phyloP scores from a whole-genome alignment of 2,329 filamentous ascomycete genomes.

The Arthroderma uncinatum region DNA sequence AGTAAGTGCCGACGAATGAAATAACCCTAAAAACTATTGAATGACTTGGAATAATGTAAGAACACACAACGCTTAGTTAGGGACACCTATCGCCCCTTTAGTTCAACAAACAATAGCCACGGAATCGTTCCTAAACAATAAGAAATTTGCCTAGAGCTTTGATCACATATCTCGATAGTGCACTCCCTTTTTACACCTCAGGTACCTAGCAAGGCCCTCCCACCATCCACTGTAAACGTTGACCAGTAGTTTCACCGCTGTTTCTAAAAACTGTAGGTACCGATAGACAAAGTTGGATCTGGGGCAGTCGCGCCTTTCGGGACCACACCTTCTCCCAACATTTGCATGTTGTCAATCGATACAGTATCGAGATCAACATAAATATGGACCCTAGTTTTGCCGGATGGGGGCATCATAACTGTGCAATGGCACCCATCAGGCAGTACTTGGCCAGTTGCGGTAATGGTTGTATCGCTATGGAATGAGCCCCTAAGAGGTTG shows the following conservation, averaged over 20 bases:
- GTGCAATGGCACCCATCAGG: conserved; percentile 5
- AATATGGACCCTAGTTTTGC: conserved; percentile 5
- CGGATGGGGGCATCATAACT: background rate
- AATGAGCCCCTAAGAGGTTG: conserved; percentile 2
- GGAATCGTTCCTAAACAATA: too few relatives aligned
- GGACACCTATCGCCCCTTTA: too few relatives aligned
- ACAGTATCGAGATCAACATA: background rate
- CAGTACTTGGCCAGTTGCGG: background rate
- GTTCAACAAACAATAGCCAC: too few relatives aligned
- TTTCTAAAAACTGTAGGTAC: background rate
- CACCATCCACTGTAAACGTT: background rate
- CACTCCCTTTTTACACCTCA: too few relatives aligned
- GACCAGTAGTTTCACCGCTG: background rate
- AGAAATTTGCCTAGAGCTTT: too few relatives aligned
- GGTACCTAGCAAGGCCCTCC: background rate
- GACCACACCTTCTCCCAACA: conserved; percentile 5
- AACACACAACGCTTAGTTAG: too few relatives aligned
- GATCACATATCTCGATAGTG: too few relatives aligned
- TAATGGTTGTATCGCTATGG: conserved; percentile 4
- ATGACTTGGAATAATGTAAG: too few relatives aligned
- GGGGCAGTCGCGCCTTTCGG: background rate
- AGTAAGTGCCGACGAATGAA: too few relatives aligned
- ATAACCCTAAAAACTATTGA: too few relatives aligned
- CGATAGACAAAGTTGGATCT: conserved; percentile 5
- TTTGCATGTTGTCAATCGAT: conserved; percentile 4